Evolutionary conservation across 2,329 filamentous ascomycete species (phyloP).

Genomic region (Penicillium sp.): DNA sequence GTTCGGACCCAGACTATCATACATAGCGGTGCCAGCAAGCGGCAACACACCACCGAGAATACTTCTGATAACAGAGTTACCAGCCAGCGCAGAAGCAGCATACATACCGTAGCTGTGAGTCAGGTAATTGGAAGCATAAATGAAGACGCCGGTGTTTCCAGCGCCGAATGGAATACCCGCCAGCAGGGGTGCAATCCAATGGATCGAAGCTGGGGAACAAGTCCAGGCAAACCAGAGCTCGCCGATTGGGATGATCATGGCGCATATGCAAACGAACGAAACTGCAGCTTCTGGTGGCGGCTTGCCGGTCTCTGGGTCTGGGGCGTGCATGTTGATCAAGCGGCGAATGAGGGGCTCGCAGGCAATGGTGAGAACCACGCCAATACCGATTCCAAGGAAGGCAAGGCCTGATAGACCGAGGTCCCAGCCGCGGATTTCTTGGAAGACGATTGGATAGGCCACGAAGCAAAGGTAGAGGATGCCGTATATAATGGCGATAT

Average conservation of each 20-base stretch:
- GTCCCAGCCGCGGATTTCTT: slow-evolving; percentile 72
- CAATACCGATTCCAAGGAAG: slow-evolving; percentile 71
- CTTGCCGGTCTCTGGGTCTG: slow-evolving; percentile 73
- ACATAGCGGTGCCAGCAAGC: slow-evolving; percentile 65
- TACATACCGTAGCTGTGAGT: slow-evolving; percentile 79
- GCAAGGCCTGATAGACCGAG: slow-evolving; percentile 72
- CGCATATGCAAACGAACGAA: slow-evolving; percentile 74
- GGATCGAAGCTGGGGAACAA: slow-evolving; percentile 72
- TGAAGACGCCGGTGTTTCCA: slow-evolving; percentile 77
- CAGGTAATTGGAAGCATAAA: slow-evolving; percentile 79
- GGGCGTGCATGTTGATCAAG: slow-evolving; percentile 74
- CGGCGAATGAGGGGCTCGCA: slow-evolving; percentile 69
- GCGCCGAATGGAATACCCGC: slow-evolving; percentile 78
- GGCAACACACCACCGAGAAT: slow-evolving; percentile 77
- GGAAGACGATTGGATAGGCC: slow-evolving; percentile 84
- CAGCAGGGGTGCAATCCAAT: slow-evolving; percentile 77
- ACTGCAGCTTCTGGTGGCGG: slow-evolving; percentile 79
- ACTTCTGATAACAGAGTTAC: slow-evolving; percentile 73
- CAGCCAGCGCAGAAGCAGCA: slow-evolving; percentile 76
- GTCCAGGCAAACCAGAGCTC: slow-evolving; percentile 91
- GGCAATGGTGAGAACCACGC: slow-evolving; percentile 54
- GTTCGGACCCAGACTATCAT: slow-evolving; percentile 65
- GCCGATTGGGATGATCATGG: slow-evolving; percentile 72
- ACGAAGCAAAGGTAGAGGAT: slow-evolving; percentile 90
- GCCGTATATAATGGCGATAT: slow-evolving; percentile 76